Base-by-base conservation (phyloP, 805 yeast species). In the Vanderwaltozyma polyspora region DNA sequence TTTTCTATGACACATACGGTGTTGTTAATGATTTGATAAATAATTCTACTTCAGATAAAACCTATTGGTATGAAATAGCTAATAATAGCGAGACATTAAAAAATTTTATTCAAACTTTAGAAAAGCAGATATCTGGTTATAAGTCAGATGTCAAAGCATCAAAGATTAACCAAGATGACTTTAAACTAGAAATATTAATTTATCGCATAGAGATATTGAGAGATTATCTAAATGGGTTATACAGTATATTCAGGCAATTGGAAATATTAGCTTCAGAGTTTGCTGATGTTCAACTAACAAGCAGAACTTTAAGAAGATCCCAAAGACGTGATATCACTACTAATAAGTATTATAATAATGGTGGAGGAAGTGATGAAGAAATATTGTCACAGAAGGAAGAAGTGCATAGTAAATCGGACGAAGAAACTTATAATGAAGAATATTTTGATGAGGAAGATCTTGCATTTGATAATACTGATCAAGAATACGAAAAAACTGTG, bases 201-300 rank as follows among this genome's bases (percentile, higher is more conserved):
- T 40, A 39, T 6, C 43, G 38, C 29, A 17, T 48, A 28, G 28
- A 38, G 14, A 36, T 44, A 6, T 30, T 50, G 19, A 39, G 36
- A 14, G 50, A 46, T 13, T 46, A 43, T 29, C 24, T 50, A n/a
- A 19, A 32, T 3, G 40, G 41, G 15, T 25, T 46, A 19, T 38
- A 37, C 15, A 38, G 33, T 32, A 61, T 84, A 24, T 64, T 82
- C 43, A 43, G 59, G n/a, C 83, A 77, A 49, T 80, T 65, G 54
- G 82, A 77, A 57, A 63, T 66, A 40, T 64, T 85, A 48, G 71
- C 70, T 52, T 75, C 80, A 10, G 70, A 65, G 39, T 84, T 81
- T 60, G 45, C 46, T 13, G 54, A 46, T 27, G 43, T 53, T 43
- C 38, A 44, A 23, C 47, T 52, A 10, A 49, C 52, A 12, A 48